Evolutionary conservation across 2,329 filamentous ascomycete genomes (phyloP).

Genomic region (Xylaria sp.): DNA sequence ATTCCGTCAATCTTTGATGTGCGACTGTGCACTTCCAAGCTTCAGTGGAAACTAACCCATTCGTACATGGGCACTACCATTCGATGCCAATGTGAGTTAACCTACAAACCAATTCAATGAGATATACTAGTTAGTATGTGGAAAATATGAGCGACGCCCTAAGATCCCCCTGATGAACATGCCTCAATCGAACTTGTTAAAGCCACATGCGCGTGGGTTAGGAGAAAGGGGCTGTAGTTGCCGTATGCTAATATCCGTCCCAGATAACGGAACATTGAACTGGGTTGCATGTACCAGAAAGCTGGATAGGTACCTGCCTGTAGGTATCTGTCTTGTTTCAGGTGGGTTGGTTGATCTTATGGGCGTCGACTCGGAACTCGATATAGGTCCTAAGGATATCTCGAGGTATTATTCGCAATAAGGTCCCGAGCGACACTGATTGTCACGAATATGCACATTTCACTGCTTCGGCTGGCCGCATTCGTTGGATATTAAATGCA

Average conservation of each 20-base stretch:
- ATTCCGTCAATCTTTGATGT: not conserved
- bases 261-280: not conserved
- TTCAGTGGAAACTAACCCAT: not conserved
- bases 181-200: not conserved
- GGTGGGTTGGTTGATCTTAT: not conserved
- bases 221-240: not conserved
- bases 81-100: not conserved
- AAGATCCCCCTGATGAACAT: not conserved
- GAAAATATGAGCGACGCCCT: not conserved
- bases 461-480: not conserved
- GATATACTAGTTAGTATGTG: not conserved
- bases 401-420: not conserved
- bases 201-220: no score
- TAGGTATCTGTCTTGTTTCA: not conserved
- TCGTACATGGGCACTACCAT: not conserved
- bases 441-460: not conserved
- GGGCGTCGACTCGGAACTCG: not conserved
- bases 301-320: no score
- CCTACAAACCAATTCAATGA: not conserved
- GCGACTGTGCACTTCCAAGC: not conserved
- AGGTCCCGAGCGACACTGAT: not conserved
- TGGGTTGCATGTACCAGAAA: not conserved
- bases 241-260: not conserved
- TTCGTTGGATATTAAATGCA: conserved; percentile 5
- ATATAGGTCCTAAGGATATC: not conserved